phyloP scores from a whole-genome alignment of 306 rosid species.

The Lupinus albus region DNA sequence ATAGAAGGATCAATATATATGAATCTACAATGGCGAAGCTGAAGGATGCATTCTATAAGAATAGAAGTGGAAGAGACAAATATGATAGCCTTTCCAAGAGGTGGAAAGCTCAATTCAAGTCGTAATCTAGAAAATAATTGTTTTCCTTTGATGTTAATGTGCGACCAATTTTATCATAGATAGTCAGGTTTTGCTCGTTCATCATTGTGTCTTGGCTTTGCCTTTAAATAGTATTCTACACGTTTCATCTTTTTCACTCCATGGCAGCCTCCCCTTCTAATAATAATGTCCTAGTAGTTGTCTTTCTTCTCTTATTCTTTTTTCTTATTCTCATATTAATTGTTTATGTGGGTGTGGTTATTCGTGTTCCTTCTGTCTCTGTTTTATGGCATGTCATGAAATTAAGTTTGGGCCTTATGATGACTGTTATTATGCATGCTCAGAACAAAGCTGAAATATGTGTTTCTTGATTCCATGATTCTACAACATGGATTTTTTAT shows the following conservation, averaged over 20 bases:
- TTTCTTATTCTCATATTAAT: conserved; percentile 2
- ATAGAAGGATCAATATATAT: conserved; percentile 50
- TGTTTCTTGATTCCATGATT: conserved; percentile 22
- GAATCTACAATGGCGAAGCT: conserved; percentile 62
- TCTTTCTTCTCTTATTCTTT: conserved; percentile 22
- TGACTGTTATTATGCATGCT: conserved; percentile 16
- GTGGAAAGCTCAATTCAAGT: conserved; percentile 49
- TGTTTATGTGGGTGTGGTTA: not conserved
- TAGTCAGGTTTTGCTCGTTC: conserved; percentile 27
- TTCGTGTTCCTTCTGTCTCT: not conserved
- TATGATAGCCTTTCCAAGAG: conserved; percentile 57
- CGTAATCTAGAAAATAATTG: conserved; percentile 29
- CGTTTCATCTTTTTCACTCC: no score
- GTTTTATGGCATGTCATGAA: not conserved
- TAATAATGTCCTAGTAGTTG: no score
- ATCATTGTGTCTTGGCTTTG: conserved; percentile 28
- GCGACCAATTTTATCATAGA: not conserved
- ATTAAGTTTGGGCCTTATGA: not conserved
- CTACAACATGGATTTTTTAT: conserved; percentile 10
- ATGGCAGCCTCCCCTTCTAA: no score
- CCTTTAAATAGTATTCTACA: conserved; percentile 11
- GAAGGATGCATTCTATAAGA: conserved; percentile 58
- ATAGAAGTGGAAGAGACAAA: conserved; percentile 60
- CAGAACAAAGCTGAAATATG: conserved; percentile 13
- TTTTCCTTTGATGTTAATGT: conserved; percentile 8